A percentile compares a stretch with the other conserved stretches of the same genome.
Conservation (phyloP, 2,329 filamentous ascomycete species). For the Whalleya microplaca region DNA sequence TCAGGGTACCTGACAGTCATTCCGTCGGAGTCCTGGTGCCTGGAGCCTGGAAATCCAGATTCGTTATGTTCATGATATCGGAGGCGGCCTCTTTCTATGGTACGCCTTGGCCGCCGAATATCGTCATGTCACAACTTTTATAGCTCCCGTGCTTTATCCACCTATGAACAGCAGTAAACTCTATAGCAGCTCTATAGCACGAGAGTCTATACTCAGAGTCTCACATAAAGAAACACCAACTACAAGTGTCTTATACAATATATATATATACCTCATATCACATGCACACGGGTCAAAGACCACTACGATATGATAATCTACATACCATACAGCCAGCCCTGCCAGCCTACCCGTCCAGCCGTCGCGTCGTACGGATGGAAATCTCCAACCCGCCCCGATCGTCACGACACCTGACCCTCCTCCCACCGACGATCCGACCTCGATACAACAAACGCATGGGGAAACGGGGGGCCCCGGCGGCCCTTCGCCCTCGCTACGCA, state of each 20-base stretch:
- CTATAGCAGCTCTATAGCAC: no score
- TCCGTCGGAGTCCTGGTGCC: background rate
- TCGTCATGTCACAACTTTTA: no score
- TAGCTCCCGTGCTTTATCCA: no score
- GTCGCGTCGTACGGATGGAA: background rate
- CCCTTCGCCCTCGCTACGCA: background rate
- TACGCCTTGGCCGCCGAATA: no score
- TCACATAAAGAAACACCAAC: no score
- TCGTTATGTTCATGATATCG: background rate
- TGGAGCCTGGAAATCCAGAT: background rate
- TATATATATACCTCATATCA: no score
- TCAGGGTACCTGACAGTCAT: background rate
- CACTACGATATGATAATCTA: no score
- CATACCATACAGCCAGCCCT: no score
- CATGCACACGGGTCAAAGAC: no score
- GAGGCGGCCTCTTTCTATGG: background rate
- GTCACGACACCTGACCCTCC: conserved; percentile 7
- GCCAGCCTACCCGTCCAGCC: background rate
- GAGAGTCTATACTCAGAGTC: no score
- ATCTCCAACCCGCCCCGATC: conserved; percentile 3
- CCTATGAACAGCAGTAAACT: no score
- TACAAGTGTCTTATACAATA: no score
- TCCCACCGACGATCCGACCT: conserved; percentile 1
- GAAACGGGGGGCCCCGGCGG: background rate
- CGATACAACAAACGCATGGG: background rate